phyloP scores from a whole-genome alignment of 768 basidiomycete species.

The Mycena crocata region DNA sequence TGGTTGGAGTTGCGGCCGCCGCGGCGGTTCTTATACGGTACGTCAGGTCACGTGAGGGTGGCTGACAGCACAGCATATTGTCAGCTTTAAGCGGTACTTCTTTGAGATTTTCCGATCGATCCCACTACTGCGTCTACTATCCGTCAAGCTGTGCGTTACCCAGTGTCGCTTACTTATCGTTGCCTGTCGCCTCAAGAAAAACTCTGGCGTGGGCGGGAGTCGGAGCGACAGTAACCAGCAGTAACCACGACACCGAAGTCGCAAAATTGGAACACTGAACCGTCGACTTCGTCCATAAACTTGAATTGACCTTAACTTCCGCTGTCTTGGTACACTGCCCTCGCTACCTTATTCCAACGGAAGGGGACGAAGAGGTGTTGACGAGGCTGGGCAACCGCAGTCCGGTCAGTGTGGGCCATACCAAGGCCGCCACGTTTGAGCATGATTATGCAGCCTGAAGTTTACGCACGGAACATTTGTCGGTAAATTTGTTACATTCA shows the following conservation, averaged over 20 bases:
- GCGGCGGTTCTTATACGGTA: too few species aligned
- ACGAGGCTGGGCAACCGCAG: constrained; percentile 1
- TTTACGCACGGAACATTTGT: too few species aligned
- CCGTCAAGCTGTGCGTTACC: constrained; percentile 14
- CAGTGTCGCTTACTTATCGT: neutral
- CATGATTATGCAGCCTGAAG: neutral
- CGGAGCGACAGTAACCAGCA: too few species aligned
- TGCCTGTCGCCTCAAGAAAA: too few species aligned
- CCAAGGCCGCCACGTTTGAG: neutral
- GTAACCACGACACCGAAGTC: too few species aligned
- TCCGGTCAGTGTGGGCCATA: too few species aligned
- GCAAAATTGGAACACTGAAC: too few species aligned
- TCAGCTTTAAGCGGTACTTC: neutral
- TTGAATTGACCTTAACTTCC: too few species aligned
- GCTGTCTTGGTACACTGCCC: constrained; percentile 5
- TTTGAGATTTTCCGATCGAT: neutral
- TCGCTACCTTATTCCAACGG: neutral
- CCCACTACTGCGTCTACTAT: neutral
- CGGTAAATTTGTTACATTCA: too few species aligned
- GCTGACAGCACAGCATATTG: too few species aligned
- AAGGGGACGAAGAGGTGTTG: neutral
- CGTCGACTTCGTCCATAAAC: too few species aligned
- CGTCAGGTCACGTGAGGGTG: neutral
- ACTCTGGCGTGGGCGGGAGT: too few species aligned
- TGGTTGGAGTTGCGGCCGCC: neutral